phyloP scores from a whole-genome alignment of 2,329 filamentous ascomycete genomes.

The Aspergillus uvarum region DNA sequence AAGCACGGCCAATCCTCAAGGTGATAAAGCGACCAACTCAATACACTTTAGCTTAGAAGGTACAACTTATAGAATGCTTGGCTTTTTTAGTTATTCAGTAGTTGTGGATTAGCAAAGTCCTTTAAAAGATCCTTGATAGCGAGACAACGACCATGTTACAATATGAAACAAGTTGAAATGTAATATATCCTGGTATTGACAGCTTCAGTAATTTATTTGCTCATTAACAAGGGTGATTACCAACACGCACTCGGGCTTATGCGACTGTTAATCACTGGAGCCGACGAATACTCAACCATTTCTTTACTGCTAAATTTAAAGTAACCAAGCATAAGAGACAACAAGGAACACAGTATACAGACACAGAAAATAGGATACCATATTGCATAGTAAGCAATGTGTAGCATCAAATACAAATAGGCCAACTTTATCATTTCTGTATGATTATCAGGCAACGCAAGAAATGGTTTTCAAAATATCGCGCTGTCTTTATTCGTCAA shows the following conservation, averaged over 20 bases:
- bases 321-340: neutral
- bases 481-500: neutral
- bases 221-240: neutral
- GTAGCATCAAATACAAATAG: neutral
- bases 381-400: neutral
- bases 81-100: neutral
- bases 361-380: neutral
- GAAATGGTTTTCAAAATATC: neutral
- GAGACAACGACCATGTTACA: neutral
- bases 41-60: neutral
- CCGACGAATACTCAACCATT: neutral
- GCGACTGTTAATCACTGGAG: neutral
- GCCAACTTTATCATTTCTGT: neutral
- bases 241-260: too few species aligned
- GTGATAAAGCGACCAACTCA: neutral
- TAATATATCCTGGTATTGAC: neutral
- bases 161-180: neutral
- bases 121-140: neutral
- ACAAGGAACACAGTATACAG: neutral
- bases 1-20: neutral
- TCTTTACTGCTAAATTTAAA: neutral
- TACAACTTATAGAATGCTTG: neutral
- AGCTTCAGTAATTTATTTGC: neutral
- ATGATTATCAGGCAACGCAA: neutral
- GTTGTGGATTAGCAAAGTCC: neutral